Evolutionary conservation across 1,284 basidiomycete species (phyloP).

Genomic region (Bjerkandera adusta): DNA sequence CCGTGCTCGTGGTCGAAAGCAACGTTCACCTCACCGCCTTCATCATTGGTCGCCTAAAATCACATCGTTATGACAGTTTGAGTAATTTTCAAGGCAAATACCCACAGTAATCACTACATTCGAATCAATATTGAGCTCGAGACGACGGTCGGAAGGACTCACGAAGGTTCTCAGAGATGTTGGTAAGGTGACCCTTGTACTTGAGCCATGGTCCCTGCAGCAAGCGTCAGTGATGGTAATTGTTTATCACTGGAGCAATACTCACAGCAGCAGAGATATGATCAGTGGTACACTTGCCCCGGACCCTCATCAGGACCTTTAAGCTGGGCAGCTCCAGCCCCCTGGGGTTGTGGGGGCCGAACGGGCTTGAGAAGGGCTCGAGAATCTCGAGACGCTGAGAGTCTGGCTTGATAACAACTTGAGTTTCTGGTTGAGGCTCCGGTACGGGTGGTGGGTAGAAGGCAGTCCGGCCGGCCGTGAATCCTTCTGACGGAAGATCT

Average conservation of each 20-base stretch:
- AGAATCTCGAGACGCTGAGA: slow-evolving; percentile 88
- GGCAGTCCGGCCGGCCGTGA: slow-evolving; percentile 74
- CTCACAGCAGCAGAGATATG: slow-evolving; percentile 91
- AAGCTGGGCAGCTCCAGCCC: slow-evolving; percentile 79
- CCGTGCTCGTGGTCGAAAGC: slow-evolving; percentile 74
- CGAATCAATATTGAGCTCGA: slow-evolving; percentile 28
- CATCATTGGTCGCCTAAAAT: slow-evolving; percentile 90
- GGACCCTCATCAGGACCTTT: slow-evolving; percentile 86
- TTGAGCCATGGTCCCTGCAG: slow-evolving; percentile 92
- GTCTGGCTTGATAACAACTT: slow-evolving; percentile 77
- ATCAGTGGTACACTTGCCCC: slow-evolving; percentile 98
- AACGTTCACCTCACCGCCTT: slow-evolving; percentile 87
- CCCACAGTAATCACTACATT: slow-evolving; percentile 55
- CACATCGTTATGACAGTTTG: slow-evolving; percentile 4
- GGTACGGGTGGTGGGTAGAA: slow-evolving; percentile 84
- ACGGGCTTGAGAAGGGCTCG: slow-evolving; percentile 84
- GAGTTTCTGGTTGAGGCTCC: slow-evolving; percentile 72
- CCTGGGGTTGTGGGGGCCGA: slow-evolving; percentile 51
- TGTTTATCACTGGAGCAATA: slow-evolving; percentile 12
- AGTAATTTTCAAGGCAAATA: no score
- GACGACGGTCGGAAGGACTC: slow-evolving; percentile 32
- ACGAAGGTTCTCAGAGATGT: slow-evolving; percentile 96
- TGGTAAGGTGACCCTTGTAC: slow-evolving; percentile 95
- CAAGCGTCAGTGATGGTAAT: not conserved
- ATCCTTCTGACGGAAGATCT: slow-evolving; percentile 84